phyloP scores from a whole-genome alignment of 768 basidiomycete genomes.

The Mycena alexandri region DNA sequence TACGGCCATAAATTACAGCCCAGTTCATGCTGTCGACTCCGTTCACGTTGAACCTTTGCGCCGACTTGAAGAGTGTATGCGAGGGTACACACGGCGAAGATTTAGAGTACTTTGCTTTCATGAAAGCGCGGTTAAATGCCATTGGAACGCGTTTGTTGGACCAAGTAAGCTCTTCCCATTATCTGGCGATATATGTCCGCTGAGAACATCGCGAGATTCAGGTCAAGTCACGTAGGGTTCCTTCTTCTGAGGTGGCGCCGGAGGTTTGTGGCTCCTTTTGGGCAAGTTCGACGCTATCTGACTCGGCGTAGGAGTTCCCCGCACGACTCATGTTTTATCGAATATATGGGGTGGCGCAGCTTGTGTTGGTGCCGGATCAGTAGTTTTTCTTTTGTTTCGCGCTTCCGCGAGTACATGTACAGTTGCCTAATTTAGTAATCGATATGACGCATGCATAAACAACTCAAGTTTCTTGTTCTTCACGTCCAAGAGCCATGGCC shows the following conservation, averaged over 20 bases:
- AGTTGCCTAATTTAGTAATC: too few relatives aligned
- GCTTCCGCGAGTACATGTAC: too few relatives aligned
- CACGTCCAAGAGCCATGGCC: slow-evolving; percentile 41
- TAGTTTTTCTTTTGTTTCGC: slow-evolving; percentile 4
- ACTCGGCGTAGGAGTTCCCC: slow-evolving; percentile 6
- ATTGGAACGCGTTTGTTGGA: slow-evolving; percentile 44
- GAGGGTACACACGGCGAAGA: slow-evolving; percentile 24
- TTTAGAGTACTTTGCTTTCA: slow-evolving; percentile 42
- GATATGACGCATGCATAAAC: neutral
- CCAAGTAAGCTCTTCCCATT: slow-evolving; percentile 39
- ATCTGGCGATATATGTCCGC: neutral
- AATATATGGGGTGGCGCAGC: slow-evolving; percentile 20
- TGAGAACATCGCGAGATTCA: slow-evolving; percentile 16
- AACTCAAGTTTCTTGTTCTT: neutral
- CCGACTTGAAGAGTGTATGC: slow-evolving; percentile 51
- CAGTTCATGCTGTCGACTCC: slow-evolving; percentile 55
- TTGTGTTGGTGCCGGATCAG: slow-evolving; percentile 24
- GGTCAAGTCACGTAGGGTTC: slow-evolving; percentile 13
- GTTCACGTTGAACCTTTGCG: slow-evolving; percentile 63
- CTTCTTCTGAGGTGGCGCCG: neutral
- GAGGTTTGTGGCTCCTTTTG: slow-evolving; percentile 7
- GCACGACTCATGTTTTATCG: slow-evolving; percentile 34
- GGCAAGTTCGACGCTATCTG: neutral
- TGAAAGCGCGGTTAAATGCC: slow-evolving; percentile 48
- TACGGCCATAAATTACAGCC: slow-evolving; percentile 36